These are phyloP conservation scores for Phytopythium mirpurense DNA, from an alignment of 352 stramenopile species.

Conservation along the genomic window DNA sequence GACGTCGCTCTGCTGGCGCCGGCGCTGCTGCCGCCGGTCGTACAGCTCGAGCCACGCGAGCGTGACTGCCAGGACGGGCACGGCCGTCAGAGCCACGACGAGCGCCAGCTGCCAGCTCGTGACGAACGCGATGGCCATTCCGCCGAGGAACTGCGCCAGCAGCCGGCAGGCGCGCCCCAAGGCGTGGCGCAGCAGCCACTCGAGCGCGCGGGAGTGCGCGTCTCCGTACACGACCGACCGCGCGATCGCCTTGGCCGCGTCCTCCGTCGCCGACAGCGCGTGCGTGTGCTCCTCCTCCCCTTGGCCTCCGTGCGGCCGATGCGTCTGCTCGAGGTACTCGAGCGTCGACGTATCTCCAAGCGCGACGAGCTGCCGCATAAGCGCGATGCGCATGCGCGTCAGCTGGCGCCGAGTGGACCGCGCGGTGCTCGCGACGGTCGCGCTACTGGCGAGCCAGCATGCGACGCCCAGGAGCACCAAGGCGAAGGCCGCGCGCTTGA, in stretches of 20 bases:
- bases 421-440: neutral
- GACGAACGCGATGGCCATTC: slow-evolving; percentile 11
- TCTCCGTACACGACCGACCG: slow-evolving; percentile 1
- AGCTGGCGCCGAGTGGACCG: slow-evolving; percentile 3
- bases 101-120: slow-evolving; percentile 23
- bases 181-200: slow-evolving; percentile 14
- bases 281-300: neutral
- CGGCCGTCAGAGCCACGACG: slow-evolving; percentile 7
- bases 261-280: slow-evolving; percentile 6
- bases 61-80: slow-evolving; percentile 3
- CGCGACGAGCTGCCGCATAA: slow-evolving; percentile 2
- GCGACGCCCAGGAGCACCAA: neutral
- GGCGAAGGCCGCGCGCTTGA: neutral
- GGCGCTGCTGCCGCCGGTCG: neutral
- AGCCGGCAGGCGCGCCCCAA: slow-evolving; percentile 13
- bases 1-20: neutral
- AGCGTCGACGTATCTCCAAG: slow-evolving; percentile 3
- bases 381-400: slow-evolving; percentile 1
- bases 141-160: slow-evolving; percentile 13
- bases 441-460: neutral
- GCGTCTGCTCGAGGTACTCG: slow-evolving; percentile 13
- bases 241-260: slow-evolving; percentile 9
- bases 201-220: slow-evolving; percentile 14
- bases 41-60: neutral
- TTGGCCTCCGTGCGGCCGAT: slow-evolving; percentile 5